Base-by-base conservation (phyloP, 345 rosid species). In the Geranium brycei region DNA sequence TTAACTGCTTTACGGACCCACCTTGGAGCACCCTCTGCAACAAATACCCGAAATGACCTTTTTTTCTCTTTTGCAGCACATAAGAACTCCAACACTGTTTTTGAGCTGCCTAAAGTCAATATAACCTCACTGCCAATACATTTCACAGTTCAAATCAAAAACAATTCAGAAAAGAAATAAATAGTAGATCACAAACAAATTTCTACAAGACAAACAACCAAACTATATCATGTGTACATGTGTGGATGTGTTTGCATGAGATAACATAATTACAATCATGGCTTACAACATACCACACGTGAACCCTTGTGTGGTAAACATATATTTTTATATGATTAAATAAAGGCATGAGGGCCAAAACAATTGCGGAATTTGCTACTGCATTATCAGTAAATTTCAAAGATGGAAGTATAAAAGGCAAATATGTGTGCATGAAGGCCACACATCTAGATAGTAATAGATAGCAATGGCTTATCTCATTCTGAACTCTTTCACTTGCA, bases 11-110 rank as follows among this genome's bases (percentile, higher is more conserved):
- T 57, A 14, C 23, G 4, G 17, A 75, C 80, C 68, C 70, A 91
- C 99, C 97, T 91, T 66, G 99, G 97, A 69, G 99, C 97, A 71
- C 99, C 99, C 78, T 95, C 99, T 0, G 99, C 92, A 15, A 93
- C 86, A 85, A 91, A 91, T 65, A 95, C 95, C 41, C 93, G 89
- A 63, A 95, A 95, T 63, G 99, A 88, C 78, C 95, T 80, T 68
- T 85, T 91, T 74, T 91, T 95, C 85, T 95, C 97, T 76, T 91
- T 91, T 64, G 99, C 99, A 71, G 96, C 95, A 77, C 86, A 91
- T 18, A 95, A 88, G 77, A 95, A 91, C 76, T 93, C 95, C 74
- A 88, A 71, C 57, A 95, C 97, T 23, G 99, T 91, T 78, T 86
- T 88, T 65, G 99, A 95, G 77, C 99, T 84, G 65, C 99, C 99